These are phyloP conservation scores for Tylopilus sp. DNA, from an alignment of 768 basidiomycete species.

Conservation along the genomic window DNA sequence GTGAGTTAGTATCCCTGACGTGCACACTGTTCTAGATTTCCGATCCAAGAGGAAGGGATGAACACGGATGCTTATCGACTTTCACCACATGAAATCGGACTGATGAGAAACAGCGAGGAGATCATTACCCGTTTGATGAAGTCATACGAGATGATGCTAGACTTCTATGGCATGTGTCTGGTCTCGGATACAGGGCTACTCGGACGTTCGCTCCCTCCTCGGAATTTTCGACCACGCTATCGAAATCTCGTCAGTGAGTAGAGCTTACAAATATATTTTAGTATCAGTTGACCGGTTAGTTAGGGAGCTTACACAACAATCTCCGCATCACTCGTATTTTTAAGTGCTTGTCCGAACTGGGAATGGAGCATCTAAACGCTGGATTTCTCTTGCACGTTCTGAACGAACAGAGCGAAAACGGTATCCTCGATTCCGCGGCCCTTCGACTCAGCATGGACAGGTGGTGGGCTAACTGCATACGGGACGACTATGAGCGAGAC, in stretches of 20 bases:
- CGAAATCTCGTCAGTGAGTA: constrained; percentile 64
- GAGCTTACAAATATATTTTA: neutral
- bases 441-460: constrained; percentile 65
- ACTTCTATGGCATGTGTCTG: constrained; percentile 77
- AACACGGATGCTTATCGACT: constrained; percentile 66
- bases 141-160: constrained; percentile 73
- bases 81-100: constrained; percentile 57
- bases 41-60: constrained; percentile 72
- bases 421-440: constrained; percentile 45
- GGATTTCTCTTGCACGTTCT: constrained; percentile 70
- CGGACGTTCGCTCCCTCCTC: constrained; percentile 45
- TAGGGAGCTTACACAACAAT: constrained; percentile 71
- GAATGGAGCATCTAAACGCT: constrained; percentile 58
- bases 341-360: constrained; percentile 71
- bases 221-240: constrained; percentile 54
- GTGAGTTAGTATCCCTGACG: neutral
- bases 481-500: constrained; percentile 54
- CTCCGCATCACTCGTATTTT: constrained; percentile 75
- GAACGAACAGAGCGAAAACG: constrained; percentile 61
- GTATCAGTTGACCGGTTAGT: neutral
- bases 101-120: constrained; percentile 49
- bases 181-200: constrained; percentile 57
- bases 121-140: constrained; percentile 49
- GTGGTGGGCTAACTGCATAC: constrained; percentile 76
- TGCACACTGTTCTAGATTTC: constrained; percentile 45